Evolutionary conservation across 2,329 filamentous ascomycete genomes (phyloP), one percentile per base, ranked within the genome.

Genomic region (Pseudocercospora eumusae): DNA sequence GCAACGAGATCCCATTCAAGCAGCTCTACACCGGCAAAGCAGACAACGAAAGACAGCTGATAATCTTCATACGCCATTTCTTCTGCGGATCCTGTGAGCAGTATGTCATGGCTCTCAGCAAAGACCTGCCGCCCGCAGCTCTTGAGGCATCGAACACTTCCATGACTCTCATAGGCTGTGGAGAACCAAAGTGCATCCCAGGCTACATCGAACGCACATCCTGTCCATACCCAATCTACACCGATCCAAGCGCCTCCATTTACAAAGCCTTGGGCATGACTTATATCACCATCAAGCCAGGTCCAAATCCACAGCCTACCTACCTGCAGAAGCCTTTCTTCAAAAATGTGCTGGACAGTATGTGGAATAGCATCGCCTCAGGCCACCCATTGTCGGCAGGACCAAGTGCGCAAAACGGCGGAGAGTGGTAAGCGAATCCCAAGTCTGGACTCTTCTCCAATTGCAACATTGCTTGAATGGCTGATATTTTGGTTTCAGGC

Each of bases 61-160:
- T 76, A 18, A 60, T 77, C 54, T 78, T 78, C 68, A 71, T 78
- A 31, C 71, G 76, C 40, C 76, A 78, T 65, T 78, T 77, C 69
- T 77, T 71, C 70, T 78, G 75, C 65, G 75, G 75, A 70, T 67
- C 69, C 59, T 76, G 74, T 64, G 72, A 76, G 64, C 69, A 72
- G 61, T 75, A 75, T 61, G 61, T 75, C 49, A 66, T 67, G 56
- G 67, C 71, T 13, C 67, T 76, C 5, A 62, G 65, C 25, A 60
- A 59, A 13, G 59, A 68, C 18, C 65, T 76, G 1, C 66, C 71
- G 2, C 67, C 69, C 10, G 44, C 54, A 11, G 44, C 40, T 10
- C 65, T 70, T n/a, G 54, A 68, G 28, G 42, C 67, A 20, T 63
- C 66, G 27, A 62, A 68, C 13, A 73, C 68, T 13, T 66, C 61